Percentiles rank a stretch among this genome's conserved stretches.
These are phyloP conservation scores for Cytospora piceicola DNA, from an alignment of 2,329 filamentous ascomycete genomes.

Conservation along the genomic window DNA sequence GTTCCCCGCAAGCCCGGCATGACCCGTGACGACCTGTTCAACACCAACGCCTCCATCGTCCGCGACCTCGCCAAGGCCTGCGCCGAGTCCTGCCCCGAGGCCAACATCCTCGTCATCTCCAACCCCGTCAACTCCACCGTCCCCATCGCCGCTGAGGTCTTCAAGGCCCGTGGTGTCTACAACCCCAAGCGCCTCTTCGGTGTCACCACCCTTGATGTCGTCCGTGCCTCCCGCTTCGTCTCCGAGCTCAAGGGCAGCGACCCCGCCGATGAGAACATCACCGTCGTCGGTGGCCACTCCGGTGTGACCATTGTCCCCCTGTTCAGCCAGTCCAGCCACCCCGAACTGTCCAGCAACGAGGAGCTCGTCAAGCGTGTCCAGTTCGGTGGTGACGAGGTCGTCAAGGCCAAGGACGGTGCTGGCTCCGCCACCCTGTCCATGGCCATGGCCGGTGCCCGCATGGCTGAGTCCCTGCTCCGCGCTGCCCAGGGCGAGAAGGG, in stretches of 20 bases:
- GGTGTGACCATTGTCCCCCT: conserved; percentile 98
- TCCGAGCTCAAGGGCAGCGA: conserved; percentile 89
- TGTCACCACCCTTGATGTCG: conserved; percentile 98
- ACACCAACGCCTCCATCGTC: conserved; percentile 99
- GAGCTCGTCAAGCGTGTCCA: conserved; percentile 92
- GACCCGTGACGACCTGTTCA: conserved; percentile 99
- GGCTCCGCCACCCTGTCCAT: conserved; percentile 98
- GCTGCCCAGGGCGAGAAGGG: conserved; percentile 92
- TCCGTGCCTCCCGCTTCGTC: conserved; percentile 97
- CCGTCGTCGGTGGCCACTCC: conserved; percentile 95
- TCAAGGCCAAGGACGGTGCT: conserved; percentile 97
- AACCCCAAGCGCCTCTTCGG: conserved; percentile 99
- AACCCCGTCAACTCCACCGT: conserved; percentile 99
- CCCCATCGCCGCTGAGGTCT: conserved; percentile 94
- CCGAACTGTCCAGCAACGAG: conserved; percentile 77
- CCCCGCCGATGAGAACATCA: conserved; percentile 91
- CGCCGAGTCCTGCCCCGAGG: conserved; percentile 85
- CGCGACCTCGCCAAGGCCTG: conserved; percentile 95
- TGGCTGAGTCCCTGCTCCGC: conserved; percentile 90
- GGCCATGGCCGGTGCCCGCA: conserved; percentile 88
- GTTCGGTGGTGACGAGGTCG: conserved; percentile 98
- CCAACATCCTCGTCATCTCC: conserved; percentile 95
- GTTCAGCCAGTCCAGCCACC: conserved; percentile 90
- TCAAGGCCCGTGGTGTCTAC: conserved; percentile 95
- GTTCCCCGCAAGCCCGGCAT: conserved; percentile 99